These are phyloP conservation scores for Drechslerella dactyloides DNA, from an alignment of 2,329 filamentous ascomycete species.

Conservation along the genomic window DNA sequence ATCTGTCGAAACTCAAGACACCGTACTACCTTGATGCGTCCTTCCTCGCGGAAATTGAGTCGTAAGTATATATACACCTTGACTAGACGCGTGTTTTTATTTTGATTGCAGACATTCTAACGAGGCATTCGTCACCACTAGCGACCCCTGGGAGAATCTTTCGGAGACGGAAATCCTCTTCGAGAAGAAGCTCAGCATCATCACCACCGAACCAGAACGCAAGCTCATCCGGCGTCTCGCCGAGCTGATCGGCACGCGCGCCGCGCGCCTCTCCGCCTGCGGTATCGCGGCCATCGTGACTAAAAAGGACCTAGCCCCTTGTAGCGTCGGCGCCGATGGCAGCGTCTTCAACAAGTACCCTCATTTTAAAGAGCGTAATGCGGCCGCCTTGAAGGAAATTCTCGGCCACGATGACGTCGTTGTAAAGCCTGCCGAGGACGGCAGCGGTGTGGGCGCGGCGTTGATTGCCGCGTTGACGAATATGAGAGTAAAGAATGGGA, in stretches of 20 bases:
- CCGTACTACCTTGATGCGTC: conserved; percentile 90
- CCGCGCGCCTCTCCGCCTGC: conserved; percentile 89
- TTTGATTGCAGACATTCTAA: no score
- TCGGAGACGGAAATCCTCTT: conserved; percentile 86
- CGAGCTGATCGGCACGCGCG: conserved; percentile 92
- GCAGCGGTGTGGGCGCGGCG: conserved; percentile 94
- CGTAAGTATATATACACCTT: conserved; percentile 63
- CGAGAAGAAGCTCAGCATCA: conserved; percentile 74
- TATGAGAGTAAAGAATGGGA: conserved; percentile 69
- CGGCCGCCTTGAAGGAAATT: conserved; percentile 88
- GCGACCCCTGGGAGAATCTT: conserved; percentile 94
- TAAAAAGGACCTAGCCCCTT: conserved; percentile 87
- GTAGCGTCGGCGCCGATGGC: conserved; percentile 95
- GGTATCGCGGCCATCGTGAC: conserved; percentile 95
- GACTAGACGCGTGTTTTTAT: no score
- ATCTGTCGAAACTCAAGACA: conserved; percentile 79
- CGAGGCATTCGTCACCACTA: conserved; percentile 56
- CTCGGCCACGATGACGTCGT: conserved; percentile 79
- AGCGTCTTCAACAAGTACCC: conserved; percentile 99
- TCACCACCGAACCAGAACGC: conserved; percentile 76
- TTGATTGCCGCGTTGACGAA: conserved; percentile 80
- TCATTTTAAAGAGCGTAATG: conserved; percentile 92
- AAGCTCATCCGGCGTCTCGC: conserved; percentile 87
- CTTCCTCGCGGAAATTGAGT: conserved; percentile 90
- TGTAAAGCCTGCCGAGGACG: conserved; percentile 84